Conservation (phyloP, 306 rosid species). For the Dalbergia cochinchinensis region DNA sequence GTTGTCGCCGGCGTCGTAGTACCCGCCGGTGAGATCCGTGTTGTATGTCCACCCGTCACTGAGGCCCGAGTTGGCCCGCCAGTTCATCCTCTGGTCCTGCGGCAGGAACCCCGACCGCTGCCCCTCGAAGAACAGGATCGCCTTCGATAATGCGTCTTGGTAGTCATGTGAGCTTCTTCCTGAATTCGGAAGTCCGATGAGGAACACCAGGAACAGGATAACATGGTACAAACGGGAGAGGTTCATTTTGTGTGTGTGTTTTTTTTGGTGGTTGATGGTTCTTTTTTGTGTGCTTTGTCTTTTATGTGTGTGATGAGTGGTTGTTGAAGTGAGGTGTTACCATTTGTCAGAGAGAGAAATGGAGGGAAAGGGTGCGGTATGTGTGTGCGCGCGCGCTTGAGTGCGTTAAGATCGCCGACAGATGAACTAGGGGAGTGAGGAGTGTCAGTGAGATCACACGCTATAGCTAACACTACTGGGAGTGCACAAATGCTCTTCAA, state of each 20-base stretch:
- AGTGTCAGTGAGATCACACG: constrained; percentile 32
- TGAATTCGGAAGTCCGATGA: not conserved
- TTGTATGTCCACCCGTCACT: constrained; percentile 76
- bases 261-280: not conserved
- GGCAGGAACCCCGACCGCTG: constrained; percentile 87
- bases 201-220: not conserved
- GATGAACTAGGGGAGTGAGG: not conserved
- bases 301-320: too few species aligned
- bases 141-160: constrained; percentile 78
- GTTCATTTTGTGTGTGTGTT: not conserved
- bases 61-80: constrained; percentile 75
- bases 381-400: not conserved
- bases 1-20: constrained; percentile 59
- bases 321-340: constrained; percentile 33
- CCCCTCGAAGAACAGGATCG: constrained; percentile 78
- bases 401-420: not conserved
- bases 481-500: not conserved
- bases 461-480: not conserved
- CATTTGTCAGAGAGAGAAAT: too few species aligned
- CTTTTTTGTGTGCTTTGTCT: too few species aligned
- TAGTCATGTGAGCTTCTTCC: constrained; percentile 59
- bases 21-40: constrained; percentile 54
- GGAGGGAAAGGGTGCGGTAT: not conserved
- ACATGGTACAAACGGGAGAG: not conserved
- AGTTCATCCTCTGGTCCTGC: constrained; percentile 61